Conservation (phyloP, 306 rosid species). For the Castanospermum australe region DNA sequence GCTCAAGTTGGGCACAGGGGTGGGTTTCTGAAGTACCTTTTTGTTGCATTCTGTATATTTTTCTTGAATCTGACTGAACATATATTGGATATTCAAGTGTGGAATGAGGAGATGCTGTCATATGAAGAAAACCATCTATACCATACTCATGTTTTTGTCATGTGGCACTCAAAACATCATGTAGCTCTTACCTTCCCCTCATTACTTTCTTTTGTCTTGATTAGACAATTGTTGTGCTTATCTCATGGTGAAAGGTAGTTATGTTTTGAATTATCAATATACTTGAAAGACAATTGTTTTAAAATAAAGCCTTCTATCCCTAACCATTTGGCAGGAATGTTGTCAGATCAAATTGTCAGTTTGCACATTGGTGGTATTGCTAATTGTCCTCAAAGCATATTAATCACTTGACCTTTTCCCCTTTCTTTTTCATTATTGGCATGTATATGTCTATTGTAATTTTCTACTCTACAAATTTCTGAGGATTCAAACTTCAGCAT, state of each 20-base stretch:
- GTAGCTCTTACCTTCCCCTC: background rate
- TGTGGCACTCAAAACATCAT: background rate
- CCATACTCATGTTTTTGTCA: background rate
- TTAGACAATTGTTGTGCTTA: background rate
- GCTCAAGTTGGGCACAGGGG: constrained; percentile 74
- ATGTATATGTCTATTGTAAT: background rate
- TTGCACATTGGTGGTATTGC: background rate
- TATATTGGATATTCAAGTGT: background rate
- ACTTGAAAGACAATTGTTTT: background rate
- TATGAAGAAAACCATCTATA: background rate
- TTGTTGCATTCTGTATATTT: constrained; percentile 13
- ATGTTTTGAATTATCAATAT: background rate
- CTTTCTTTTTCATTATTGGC: background rate
- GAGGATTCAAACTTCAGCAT: background rate
- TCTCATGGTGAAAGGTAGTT: background rate
- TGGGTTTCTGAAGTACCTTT: constrained; percentile 35
- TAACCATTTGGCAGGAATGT: background rate
- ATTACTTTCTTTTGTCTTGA: background rate
- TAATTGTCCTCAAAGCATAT: background rate
- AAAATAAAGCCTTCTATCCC: background rate
- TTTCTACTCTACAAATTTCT: background rate
- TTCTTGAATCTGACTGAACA: background rate
- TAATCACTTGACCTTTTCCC: background rate
- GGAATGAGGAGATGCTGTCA: background rate
- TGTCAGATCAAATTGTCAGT: background rate